phyloP scores from a whole-genome alignment of 2,329 filamentous ascomycete species.

The Fusarium tricinctum region DNA sequence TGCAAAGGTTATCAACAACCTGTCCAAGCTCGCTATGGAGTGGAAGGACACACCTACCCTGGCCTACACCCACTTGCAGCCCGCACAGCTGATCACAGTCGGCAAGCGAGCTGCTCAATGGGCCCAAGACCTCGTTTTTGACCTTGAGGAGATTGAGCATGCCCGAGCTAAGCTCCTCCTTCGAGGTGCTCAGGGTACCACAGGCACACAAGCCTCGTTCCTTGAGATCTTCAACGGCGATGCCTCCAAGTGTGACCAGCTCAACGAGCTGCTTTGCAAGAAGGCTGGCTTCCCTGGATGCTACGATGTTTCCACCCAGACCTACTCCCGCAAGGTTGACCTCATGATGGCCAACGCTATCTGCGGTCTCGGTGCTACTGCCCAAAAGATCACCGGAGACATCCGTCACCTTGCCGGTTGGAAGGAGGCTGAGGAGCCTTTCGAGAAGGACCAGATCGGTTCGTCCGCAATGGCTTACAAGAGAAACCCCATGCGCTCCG shows the following conservation, averaged over 20 bases:
- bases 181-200: constrained; percentile 22
- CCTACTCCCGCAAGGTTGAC: constrained; percentile 81
- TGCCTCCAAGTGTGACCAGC: constrained; percentile 15
- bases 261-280: constrained; percentile 18
- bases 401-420: constrained; percentile 79
- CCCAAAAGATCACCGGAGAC: constrained; percentile 74
- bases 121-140: constrained; percentile 38
- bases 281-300: constrained; percentile 23
- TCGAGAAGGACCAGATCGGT: constrained; percentile 8
- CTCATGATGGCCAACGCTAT: constrained; percentile 80
- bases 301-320: constrained; percentile 39
- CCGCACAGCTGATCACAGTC: constrained; percentile 37
- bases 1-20: constrained; percentile 37
- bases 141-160: constrained; percentile 33
- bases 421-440: constrained; percentile 81
- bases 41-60: constrained; percentile 35
- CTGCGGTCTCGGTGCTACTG: constrained; percentile 82
- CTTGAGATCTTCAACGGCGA: constrained; percentile 29
- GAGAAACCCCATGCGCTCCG: constrained; percentile 33
- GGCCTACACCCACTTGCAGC: constrained; percentile 25
- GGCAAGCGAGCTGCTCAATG: constrained; percentile 36
- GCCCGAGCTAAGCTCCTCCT: constrained; percentile 27
- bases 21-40: constrained; percentile 29
- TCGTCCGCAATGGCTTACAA: constrained; percentile 33
- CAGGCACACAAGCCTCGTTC: constrained; percentile 36